Conservation (phyloP, 306 rosid genomes). For the Prunus kanzakura region DNA sequence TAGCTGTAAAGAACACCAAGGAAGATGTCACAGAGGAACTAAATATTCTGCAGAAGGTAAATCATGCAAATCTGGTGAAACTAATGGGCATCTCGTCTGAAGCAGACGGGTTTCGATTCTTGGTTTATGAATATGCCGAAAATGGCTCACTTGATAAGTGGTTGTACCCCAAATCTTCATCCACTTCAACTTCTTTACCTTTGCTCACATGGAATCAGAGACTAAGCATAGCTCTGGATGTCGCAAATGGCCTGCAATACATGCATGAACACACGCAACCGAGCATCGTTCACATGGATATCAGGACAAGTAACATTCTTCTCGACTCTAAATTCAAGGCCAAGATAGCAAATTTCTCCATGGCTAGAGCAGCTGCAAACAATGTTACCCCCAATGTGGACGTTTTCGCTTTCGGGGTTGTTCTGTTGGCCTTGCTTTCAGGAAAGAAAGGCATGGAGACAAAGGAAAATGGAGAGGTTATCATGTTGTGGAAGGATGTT, state of each 20-base stretch:
- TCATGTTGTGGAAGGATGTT: slow-evolving; percentile 62
- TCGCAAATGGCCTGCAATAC: slow-evolving; percentile 77
- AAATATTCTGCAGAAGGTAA: slow-evolving; percentile 71
- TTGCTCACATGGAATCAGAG: slow-evolving; percentile 74
- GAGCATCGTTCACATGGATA: slow-evolving; percentile 70
- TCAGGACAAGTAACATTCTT: slow-evolving; percentile 65
- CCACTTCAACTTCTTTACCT: slow-evolving; percentile 17
- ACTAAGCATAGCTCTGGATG: slow-evolving; percentile 65
- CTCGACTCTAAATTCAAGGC: slow-evolving; percentile 66
- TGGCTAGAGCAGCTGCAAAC: slow-evolving; percentile 54
- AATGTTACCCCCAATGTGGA: slow-evolving; percentile 50
- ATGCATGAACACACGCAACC: slow-evolving; percentile 81
- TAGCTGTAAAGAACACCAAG: slow-evolving; percentile 54
- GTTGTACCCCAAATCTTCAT: slow-evolving; percentile 38
- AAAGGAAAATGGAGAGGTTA: slow-evolving; percentile 52
- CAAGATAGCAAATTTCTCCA: slow-evolving; percentile 67
- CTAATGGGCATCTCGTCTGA: slow-evolving; percentile 57
- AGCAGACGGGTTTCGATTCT: slow-evolving; percentile 42
- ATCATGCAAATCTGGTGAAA: slow-evolving; percentile 76
- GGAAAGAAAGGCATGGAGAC: slow-evolving; percentile 53
- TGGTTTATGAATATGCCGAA: slow-evolving; percentile 73
- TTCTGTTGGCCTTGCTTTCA: slow-evolving; percentile 60
- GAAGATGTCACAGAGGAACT: slow-evolving; percentile 66
- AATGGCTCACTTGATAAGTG: slow-evolving; percentile 73
- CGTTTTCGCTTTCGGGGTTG: slow-evolving; percentile 69